Base-by-base conservation (phyloP, 768 basidiomycete species). In the Imleria badia region DNA sequence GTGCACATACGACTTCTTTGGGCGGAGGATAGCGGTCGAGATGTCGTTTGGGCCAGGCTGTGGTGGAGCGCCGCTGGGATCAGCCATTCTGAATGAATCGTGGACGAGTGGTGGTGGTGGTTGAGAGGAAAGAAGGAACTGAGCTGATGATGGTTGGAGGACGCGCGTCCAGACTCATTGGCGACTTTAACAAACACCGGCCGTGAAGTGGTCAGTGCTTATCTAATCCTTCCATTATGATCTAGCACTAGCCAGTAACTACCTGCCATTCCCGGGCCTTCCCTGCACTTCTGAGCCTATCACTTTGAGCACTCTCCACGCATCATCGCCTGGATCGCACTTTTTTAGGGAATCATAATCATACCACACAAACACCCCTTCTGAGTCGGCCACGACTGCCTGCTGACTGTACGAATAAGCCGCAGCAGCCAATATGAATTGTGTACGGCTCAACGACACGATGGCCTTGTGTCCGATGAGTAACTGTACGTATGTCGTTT, bases 1-100 rank as follows among this genome's bases (percentile, higher is more conserved):
- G n/a, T 34, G 42, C 19, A 81, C 93, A 61, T 72, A 97, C 96
- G 93, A 95, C 81, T 97, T 96, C 90, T 98, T 99, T 60, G 89
- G 88, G 58, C 97, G 79, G 56, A 99, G 80, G 71, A 99, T 98
- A 45, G 96, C 96, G 34, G 96, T 98, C 19, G 95, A 92, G 51
- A 83, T 79, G 65, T 97, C 95, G 72, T 98, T 87, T 23, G 87
- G 85, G 45, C 86, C 89, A n/a, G 90, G 89, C 64, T 86, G 87
- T 55, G 89, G 82, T 54, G 89, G 69, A 55, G 89, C 90, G 62
- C 91, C 91, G 65, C 88, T 91, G 13, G 91, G 89, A 76, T 93
- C 90, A 59, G 86, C 86, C 87, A 79, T 78, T 58, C n/a, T 65
- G 34, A 23, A 49, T 42, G 44, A 44, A 23, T 56, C 29, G 55